Evolutionary conservation across 495 filamentous ascomycete species (phyloP).

Genomic region (Penicillium lividum): DNA sequence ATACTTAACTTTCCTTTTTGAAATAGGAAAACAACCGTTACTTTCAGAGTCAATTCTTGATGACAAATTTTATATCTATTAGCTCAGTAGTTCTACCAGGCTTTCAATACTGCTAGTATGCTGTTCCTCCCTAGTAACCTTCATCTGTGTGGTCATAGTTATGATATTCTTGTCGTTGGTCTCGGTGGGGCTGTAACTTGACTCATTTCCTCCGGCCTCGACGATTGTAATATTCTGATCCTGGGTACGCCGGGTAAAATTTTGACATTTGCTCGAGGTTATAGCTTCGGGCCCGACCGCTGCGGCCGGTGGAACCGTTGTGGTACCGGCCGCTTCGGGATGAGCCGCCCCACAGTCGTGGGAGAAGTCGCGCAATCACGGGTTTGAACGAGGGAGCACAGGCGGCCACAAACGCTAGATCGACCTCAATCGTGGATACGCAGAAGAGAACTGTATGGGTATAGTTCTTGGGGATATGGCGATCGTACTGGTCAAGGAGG

Average conservation of each 20-base stretch:
- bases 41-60: too few species aligned
- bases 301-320: conserved; percentile 11
- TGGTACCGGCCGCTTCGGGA: conserved; percentile 8
- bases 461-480: conserved; percentile 15
- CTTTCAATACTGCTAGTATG: conserved; percentile 11
- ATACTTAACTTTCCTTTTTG: too few species aligned
- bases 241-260: background rate
- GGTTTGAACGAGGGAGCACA: conserved; percentile 29
- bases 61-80: too few species aligned
- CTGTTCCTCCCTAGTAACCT: conserved; percentile 5
- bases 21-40: too few species aligned
- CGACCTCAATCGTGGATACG: conserved; percentile 50
- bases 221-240: background rate
- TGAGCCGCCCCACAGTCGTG: conserved; percentile 14
- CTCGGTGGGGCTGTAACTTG: background rate
- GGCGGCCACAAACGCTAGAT: conserved; percentile 51
- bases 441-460: conserved; percentile 45
- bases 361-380: conserved; percentile 14
- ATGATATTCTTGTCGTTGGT: background rate
- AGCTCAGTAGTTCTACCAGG: background rate
- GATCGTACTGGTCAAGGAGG: conserved; percentile 20
- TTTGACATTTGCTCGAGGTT: conserved; percentile 11
- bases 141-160: conserved; percentile 9
- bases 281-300: conserved; percentile 12
- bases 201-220: background rate